Evolutionary conservation across 1,284 basidiomycete genomes (phyloP), one percentile per base, ranked within the genome.

Genomic region (Trichosporon ovoides): DNA sequence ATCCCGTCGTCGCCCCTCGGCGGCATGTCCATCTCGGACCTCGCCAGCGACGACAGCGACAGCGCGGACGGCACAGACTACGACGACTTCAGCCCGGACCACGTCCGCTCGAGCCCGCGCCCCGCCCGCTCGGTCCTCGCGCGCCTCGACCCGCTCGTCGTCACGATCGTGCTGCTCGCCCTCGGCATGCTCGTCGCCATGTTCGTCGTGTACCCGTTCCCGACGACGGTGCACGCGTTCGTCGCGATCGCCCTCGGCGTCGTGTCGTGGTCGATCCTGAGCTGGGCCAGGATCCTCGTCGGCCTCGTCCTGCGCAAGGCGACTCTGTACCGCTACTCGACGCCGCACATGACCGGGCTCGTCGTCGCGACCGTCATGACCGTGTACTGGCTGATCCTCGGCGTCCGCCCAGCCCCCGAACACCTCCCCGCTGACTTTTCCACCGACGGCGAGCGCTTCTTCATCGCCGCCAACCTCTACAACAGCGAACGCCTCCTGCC

Each of bases 391-490:
- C 38, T 58, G 7, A 51, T 43, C 28, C 40, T 67, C 33, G 68
- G 68, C 7, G n/a, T 68, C 28, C 48, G 48, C 10, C 56, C 61
- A 13, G 59, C 54, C 1, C 24, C 19, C 9, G 53, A 64, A 22
- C 34, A 38, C 19, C n/a, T 65, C 7, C 62, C 65, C 18, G 34
- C 37, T 1, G 53, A 65, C 20, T 58, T 53, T 20, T 38, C 37
- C 20, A 24, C 38, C 12, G 56, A 56, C 20, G 43, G 49, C 3
- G 57, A 51, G 34, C 43, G 43, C 43, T 68, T 66, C 40, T 68
- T 73, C 35, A 66, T 73, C 60, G 71, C 66, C 28, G 69, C 68
- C 5, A 71, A 71, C 53, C 48, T 73, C 18, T 66, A 69, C 64
- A 65, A 73, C 60, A 69, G 63, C 55, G 62, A 69, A 54, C 57